These are phyloP conservation scores for Margaritispora aquatica DNA, from an alignment of 495 filamentous ascomycete genomes.

Conservation along the genomic window DNA sequence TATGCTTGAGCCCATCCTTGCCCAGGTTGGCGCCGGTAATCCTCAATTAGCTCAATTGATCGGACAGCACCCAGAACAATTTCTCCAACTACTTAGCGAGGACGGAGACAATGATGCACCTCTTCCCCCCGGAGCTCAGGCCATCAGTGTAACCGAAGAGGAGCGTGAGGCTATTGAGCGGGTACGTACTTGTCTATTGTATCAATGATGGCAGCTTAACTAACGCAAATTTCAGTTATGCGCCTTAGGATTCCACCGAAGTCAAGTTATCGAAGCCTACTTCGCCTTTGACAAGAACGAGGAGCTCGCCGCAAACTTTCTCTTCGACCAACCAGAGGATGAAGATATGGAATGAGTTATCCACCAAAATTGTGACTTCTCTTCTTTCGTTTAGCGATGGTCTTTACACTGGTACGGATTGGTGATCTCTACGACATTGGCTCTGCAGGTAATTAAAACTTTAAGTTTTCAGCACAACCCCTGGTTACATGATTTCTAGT, in stretches of 20 bases:
- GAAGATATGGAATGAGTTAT: slow-evolving; percentile 40
- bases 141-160: slow-evolving; percentile 88
- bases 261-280: slow-evolving; percentile 95
- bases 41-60: slow-evolving; percentile 91
- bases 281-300: slow-evolving; percentile 99
- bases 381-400: slow-evolving; percentile 11
- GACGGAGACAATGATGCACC: slow-evolving; percentile 66
- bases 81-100: slow-evolving; percentile 81
- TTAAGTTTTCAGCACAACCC: neutral
- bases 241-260: slow-evolving; percentile 84
- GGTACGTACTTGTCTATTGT: no score
- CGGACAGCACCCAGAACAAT: slow-evolving; percentile 83
- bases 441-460: neutral
- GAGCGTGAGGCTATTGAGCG: slow-evolving; percentile 95
- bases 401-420: neutral
- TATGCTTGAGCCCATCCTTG: slow-evolving; percentile 96
- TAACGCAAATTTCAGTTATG: slow-evolving; percentile 60
- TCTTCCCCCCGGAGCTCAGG: slow-evolving; percentile 81
- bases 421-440: neutral
- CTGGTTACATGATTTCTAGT: neutral
- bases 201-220: no score
- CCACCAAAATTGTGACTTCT: neutral
- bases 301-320: slow-evolving; percentile 92
- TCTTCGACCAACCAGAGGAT: slow-evolving; percentile 95
- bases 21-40: slow-evolving; percentile 93